These are phyloP conservation scores for Xylaria sp. DNA, from an alignment of 2,329 filamentous ascomycete genomes.

Conservation along the genomic window DNA sequence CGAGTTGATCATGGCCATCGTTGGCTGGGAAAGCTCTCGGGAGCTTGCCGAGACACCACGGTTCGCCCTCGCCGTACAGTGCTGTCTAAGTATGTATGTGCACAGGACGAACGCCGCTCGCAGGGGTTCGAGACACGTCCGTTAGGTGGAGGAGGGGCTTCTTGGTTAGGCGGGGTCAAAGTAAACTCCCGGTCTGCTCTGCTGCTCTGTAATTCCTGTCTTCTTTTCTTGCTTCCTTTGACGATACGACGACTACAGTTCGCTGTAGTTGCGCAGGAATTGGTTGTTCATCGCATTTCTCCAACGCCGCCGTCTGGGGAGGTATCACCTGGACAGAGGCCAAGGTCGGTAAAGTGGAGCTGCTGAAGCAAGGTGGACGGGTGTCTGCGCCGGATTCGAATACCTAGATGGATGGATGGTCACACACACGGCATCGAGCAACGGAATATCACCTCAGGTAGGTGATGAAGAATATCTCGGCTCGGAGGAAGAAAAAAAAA, in stretches of 20 bases:
- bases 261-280: slow-evolving; percentile 24
- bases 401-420: neutral
- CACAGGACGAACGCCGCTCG: slow-evolving; percentile 19
- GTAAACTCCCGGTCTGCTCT: neutral
- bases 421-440: neutral
- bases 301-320: neutral
- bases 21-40: slow-evolving; percentile 15
- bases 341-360: slow-evolving; percentile 22
- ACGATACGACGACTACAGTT: slow-evolving; percentile 7
- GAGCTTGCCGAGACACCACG: slow-evolving; percentile 19
- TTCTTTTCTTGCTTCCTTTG: slow-evolving; percentile 1
- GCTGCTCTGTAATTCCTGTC: neutral
- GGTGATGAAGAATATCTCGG: neutral
- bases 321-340: neutral
- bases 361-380: slow-evolving; percentile 12
- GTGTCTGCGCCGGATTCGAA: slow-evolving; percentile 10
- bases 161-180: slow-evolving; percentile 2
- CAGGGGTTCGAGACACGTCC: slow-evolving; percentile 15
- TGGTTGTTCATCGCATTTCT: slow-evolving; percentile 29
- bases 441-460: neutral
- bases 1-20: slow-evolving; percentile 63
- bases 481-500: neutral
- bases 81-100: neutral
- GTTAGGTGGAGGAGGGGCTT: slow-evolving; percentile 15
- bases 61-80: slow-evolving; percentile 8